phyloP scores from a whole-genome alignment of 768 basidiomycete genomes.

The Podaxis pistillaris region DNA sequence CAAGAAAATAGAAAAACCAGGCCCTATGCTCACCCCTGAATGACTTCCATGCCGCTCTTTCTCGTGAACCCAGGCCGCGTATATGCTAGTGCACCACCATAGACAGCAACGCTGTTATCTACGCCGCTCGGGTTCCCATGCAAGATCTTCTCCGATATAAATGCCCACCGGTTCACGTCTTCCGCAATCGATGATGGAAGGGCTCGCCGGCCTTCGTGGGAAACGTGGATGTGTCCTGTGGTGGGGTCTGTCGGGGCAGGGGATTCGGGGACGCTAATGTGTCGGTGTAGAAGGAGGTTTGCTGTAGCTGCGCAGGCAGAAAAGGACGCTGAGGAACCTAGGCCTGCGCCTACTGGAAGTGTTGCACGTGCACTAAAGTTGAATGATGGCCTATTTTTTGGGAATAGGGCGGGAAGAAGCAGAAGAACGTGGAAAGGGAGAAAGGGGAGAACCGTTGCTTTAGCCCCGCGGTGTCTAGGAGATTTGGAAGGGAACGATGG shows the following conservation, averaged over 20 bases:
- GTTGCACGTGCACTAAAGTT: conserved; percentile 84
- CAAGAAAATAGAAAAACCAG: conserved; percentile 6
- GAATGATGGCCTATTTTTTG: conserved; percentile 59
- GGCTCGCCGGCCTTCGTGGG: conserved; percentile 64
- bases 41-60: conserved; percentile 79
- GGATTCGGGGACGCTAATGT: conserved; percentile 56
- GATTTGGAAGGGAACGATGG: conserved; percentile 7
- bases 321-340: conserved; percentile 96
- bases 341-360: conserved; percentile 91
- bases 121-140: conserved; percentile 98
- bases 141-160: conserved; percentile 91
- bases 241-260: conserved; percentile 46
- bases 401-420: conserved; percentile 17
- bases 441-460: conserved; percentile 7
- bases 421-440: conserved; percentile 18
- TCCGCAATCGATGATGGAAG: conserved; percentile 66
- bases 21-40: conserved; percentile 72
- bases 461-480: conserved; percentile 11
- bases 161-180: conserved; percentile 89
- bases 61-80: conserved; percentile 75
- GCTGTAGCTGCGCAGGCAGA: conserved; percentile 84
- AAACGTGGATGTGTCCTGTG: conserved; percentile 55
- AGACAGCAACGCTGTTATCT: conserved; percentile 92
- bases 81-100: conserved; percentile 91
- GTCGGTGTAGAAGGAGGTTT: conserved; percentile 72